Conservation (phyloP, 805 yeast species). For the Candida verbasci region DNA sequence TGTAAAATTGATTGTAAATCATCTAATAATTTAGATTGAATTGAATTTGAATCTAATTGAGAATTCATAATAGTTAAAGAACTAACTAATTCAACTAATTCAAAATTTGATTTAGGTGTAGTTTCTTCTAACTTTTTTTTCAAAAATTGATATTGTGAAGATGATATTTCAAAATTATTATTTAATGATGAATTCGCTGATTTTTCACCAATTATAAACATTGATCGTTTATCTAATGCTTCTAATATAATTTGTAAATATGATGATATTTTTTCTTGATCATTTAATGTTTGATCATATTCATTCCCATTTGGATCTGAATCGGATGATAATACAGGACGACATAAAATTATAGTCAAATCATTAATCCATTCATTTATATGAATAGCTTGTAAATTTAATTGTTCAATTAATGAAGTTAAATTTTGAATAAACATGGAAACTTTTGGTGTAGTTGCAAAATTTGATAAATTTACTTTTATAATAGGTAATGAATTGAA, state of each 20-base stretch:
- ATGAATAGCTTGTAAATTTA: conserved; percentile 49
- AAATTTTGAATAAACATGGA: conserved; percentile 18
- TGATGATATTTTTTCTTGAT: conserved; percentile 66
- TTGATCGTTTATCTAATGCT: conserved; percentile 35
- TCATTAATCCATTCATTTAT: conserved; percentile 51
- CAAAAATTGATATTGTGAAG: conserved; percentile 19
- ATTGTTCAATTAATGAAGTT: conserved; percentile 18
- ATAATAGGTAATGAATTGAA: conserved; percentile 28
- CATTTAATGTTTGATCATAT: conserved; percentile 67
- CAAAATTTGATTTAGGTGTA: conserved; percentile 24
- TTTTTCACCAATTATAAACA: conserved; percentile 34
- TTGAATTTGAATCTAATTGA: conserved; percentile 14
- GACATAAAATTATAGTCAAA: conserved; percentile 38
- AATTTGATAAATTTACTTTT: conserved; percentile 11
- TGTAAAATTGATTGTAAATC: conserved; percentile 20
- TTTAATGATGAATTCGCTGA: conserved; percentile 15
- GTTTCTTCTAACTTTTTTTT: conserved; percentile 19
- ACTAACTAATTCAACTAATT: conserved; percentile 26
- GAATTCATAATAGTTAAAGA: conserved; percentile 18
- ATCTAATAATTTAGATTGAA: conserved; percentile 17
- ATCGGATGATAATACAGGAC: conserved; percentile 47
- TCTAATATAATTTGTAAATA: conserved; percentile 48
- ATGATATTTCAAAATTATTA: conserved; percentile 12
- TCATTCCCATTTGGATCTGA: conserved; percentile 66
- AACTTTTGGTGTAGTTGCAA: conserved; percentile 17